Percentiles rank a stretch among this genome's conserved stretches.
Conservation (phyloP, 305 asterid genomes). For the Caryopteris hybrid region DNA sequence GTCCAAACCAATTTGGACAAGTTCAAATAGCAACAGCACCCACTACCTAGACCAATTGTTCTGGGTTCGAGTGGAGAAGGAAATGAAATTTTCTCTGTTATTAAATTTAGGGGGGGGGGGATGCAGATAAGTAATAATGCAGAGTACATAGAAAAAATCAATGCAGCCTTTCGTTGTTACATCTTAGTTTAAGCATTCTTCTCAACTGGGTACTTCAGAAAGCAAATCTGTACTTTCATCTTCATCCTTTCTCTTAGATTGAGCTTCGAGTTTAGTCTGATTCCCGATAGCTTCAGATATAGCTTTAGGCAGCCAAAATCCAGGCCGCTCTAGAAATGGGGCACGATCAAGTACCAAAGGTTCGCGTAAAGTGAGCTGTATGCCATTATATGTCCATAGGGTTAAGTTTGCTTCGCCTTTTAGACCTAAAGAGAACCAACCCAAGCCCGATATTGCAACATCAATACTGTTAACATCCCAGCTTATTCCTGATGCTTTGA, state of each 20-base stretch:
- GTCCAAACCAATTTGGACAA: too few species aligned
- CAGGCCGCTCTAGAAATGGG: constrained; percentile 68
- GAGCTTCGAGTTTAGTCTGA: constrained; percentile 59
- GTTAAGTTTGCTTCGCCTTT: constrained; percentile 72
- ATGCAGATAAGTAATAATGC: too few species aligned
- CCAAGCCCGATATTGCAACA: constrained; percentile 76
- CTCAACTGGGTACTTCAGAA: constrained; percentile 20
- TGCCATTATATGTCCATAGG: constrained; percentile 70
- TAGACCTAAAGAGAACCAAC: constrained; percentile 82
- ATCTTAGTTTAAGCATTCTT: too few species aligned
- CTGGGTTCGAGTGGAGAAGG: too few species aligned
- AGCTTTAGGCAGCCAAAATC: constrained; percentile 88
- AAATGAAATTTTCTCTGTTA: too few species aligned
- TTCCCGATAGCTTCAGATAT: constrained; percentile 76
- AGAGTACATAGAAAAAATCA: too few species aligned
- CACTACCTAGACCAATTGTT: too few species aligned
- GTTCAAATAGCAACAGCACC: too few species aligned
- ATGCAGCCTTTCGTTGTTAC: too few species aligned
- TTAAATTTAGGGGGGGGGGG: too few species aligned
- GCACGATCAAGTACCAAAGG: constrained; percentile 92
- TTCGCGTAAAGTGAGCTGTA: constrained; percentile 58
- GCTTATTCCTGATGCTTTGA: constrained; percentile 70
- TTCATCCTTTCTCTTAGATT: constrained; percentile 36
- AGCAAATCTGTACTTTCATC: constrained; percentile 23
- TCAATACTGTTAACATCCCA: constrained; percentile 89